These are phyloP conservation scores for Apophysomyces elegans DNA, from an alignment of 371 early-diverging fungal genomes.

Conservation along the genomic window DNA sequence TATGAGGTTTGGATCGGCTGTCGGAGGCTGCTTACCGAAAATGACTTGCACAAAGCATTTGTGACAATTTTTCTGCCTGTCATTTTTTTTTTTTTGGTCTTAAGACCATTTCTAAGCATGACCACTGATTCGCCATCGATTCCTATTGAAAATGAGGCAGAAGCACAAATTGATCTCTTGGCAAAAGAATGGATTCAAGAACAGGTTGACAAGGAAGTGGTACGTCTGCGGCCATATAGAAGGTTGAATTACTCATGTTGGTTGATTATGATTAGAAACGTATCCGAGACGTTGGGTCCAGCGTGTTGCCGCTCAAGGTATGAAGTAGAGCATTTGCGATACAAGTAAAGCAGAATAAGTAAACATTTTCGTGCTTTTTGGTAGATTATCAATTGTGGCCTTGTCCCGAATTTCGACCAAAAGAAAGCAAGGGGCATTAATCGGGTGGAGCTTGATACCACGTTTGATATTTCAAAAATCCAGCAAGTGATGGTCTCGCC, in stretches of 20 bases:
- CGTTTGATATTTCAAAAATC: conserved; percentile 54
- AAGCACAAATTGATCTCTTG: conserved; percentile 33
- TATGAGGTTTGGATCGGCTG: too few relatives aligned
- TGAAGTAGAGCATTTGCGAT: neutral
- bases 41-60: too few relatives aligned
- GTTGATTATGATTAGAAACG: conserved; percentile 43
- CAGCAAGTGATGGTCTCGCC: conserved; percentile 72
- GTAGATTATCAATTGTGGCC: conserved; percentile 62
- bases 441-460: conserved; percentile 61
- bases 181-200: conserved; percentile 62
- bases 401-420: conserved; percentile 60
- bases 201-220: conserved; percentile 58
- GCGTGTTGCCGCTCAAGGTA: conserved; percentile 50
- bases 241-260: neutral
- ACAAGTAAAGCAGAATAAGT: neutral
- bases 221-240: conserved; percentile 16
- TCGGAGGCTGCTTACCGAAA: too few relatives aligned
- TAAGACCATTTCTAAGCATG: neutral
- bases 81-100: too few relatives aligned
- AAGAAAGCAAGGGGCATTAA: conserved; percentile 59
- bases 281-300: conserved; percentile 55
- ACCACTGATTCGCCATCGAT: neutral
- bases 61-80: too few relatives aligned
- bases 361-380: neutral
- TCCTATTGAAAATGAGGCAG: neutral